A percentile compares a stretch with the other conserved stretches of the same genome.
These are phyloP conservation scores for Cnidoscolus chayamansa DNA, from an alignment of 441 rosid species.

Conservation along the genomic window DNA sequence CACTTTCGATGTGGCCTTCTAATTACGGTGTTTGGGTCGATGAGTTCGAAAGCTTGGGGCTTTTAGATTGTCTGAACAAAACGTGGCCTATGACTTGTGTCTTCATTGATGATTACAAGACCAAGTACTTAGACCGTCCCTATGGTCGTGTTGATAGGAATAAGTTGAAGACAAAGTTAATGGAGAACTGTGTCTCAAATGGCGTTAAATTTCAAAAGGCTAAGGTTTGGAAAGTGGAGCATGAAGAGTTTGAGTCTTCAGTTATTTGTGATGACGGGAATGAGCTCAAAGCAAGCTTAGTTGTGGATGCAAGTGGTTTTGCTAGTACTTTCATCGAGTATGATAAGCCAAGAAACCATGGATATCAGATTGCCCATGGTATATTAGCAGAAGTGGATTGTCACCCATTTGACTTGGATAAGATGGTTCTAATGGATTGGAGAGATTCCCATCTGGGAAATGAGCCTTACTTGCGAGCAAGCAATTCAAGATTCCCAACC, in stretches of 20 bases:
- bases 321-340: slow-evolving; percentile 40
- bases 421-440: slow-evolving; percentile 78
- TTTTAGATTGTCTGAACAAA: slow-evolving; percentile 51
- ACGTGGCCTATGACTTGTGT: slow-evolving; percentile 58
- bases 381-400: slow-evolving; percentile 60
- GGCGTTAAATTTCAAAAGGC: slow-evolving; percentile 54
- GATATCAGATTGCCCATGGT: slow-evolving; percentile 74
- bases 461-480: slow-evolving; percentile 50
- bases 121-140: slow-evolving; percentile 54
- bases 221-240: slow-evolving; percentile 55
- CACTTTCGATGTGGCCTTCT: slow-evolving; percentile 56
- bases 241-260: slow-evolving; percentile 48
- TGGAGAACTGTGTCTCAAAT: slow-evolving; percentile 45
- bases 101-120: slow-evolving; percentile 39
- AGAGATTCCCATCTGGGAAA: slow-evolving; percentile 66
- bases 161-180: slow-evolving; percentile 39
- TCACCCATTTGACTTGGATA: slow-evolving; percentile 65
- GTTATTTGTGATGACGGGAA: slow-evolving; percentile 52
- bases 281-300: slow-evolving; percentile 47
- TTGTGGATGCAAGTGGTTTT: slow-evolving; percentile 64
- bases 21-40: slow-evolving; percentile 80
- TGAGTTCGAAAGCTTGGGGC: slow-evolving; percentile 56
- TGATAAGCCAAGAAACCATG: slow-evolving; percentile 54
- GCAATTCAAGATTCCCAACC: slow-evolving; percentile 44
- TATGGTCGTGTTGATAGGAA: slow-evolving; percentile 56